Conservation (phyloP, 1,284 basidiomycete genomes). For the Dichomitus squalens region DNA sequence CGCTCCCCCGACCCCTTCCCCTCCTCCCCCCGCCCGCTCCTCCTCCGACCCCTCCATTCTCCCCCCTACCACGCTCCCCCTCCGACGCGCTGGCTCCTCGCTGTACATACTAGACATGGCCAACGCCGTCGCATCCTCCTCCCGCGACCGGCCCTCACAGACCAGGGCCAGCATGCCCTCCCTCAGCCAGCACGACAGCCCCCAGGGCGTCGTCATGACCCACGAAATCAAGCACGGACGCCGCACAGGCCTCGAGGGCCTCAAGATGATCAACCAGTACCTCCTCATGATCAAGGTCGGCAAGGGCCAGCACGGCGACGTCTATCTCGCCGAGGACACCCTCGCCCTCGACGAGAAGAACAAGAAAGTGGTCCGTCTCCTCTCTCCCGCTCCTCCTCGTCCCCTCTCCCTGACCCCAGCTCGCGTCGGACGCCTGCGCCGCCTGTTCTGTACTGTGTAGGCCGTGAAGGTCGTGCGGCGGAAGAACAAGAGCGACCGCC, state of each 20-base stretch:
- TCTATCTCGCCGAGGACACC: slow-evolving; percentile 71
- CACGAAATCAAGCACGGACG: slow-evolving; percentile 38
- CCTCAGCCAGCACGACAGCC: slow-evolving; percentile 15
- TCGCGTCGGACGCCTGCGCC: neutral
- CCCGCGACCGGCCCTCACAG: slow-evolving; percentile 19
- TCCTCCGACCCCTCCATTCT: neutral
- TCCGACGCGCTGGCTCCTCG: slow-evolving; percentile 8
- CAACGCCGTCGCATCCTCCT: slow-evolving; percentile 22
- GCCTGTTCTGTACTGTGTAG: slow-evolving; percentile 38
- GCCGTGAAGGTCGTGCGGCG: slow-evolving; percentile 85
- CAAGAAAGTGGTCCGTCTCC: slow-evolving; percentile 41
- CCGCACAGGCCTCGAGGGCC: neutral
- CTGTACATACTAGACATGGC: slow-evolving; percentile 28
- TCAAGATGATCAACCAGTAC: slow-evolving; percentile 78
- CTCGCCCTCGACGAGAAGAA: slow-evolving; percentile 39
- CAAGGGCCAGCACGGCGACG: slow-evolving; percentile 82
- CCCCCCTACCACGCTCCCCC: neutral
- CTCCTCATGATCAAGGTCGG: slow-evolving; percentile 71
- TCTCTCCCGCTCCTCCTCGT: neutral
- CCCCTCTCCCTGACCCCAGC: neutral
- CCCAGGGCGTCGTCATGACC: slow-evolving; percentile 61
- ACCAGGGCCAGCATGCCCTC: slow-evolving; percentile 22
- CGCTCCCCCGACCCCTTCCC: neutral
- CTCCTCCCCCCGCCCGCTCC: slow-evolving; percentile 5
- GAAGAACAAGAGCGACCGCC: slow-evolving; percentile 57